These are phyloP conservation scores for Puccinia horiana DNA, from an alignment of 1,284 basidiomycete species.

Conservation along the genomic window DNA sequence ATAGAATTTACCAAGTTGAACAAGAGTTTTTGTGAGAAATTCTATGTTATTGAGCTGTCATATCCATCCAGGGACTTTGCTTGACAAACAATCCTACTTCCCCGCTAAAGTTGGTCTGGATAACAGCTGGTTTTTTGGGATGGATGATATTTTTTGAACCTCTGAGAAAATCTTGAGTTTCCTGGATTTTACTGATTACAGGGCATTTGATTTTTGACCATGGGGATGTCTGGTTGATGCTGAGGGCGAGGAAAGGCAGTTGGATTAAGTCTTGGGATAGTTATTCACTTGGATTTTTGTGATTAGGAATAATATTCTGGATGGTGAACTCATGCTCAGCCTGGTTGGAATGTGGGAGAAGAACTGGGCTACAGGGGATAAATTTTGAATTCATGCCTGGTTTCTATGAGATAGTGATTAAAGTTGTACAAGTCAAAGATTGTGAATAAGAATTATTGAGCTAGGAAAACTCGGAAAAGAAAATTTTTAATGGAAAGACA, in stretches of 20 bases:
- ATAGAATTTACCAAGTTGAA: background rate
- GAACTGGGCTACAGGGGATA: background rate
- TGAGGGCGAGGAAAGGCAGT: background rate
- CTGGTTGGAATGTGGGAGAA: background rate
- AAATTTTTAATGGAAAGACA: background rate
- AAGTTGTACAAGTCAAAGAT: background rate
- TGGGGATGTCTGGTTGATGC: background rate
- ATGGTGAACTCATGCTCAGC: background rate
- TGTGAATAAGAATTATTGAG: background rate
- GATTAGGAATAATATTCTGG: background rate
- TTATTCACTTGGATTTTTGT: background rate
- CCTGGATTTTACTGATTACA: background rate
- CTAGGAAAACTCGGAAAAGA: background rate
- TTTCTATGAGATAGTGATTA: too few species aligned
- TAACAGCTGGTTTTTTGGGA: background rate
- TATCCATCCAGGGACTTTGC: background rate
- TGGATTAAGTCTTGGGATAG: too few species aligned
- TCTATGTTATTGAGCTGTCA: background rate
- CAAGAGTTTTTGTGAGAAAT: background rate
- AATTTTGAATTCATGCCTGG: too few species aligned
- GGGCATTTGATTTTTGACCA: background rate
- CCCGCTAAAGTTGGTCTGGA: background rate
- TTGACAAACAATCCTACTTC: background rate
- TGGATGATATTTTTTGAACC: background rate
- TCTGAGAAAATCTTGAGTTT: background rate